Evolutionary conservation across 2,329 filamentous ascomycete species (phyloP).

Genomic region (Pseudopithomyces chartarum): DNA sequence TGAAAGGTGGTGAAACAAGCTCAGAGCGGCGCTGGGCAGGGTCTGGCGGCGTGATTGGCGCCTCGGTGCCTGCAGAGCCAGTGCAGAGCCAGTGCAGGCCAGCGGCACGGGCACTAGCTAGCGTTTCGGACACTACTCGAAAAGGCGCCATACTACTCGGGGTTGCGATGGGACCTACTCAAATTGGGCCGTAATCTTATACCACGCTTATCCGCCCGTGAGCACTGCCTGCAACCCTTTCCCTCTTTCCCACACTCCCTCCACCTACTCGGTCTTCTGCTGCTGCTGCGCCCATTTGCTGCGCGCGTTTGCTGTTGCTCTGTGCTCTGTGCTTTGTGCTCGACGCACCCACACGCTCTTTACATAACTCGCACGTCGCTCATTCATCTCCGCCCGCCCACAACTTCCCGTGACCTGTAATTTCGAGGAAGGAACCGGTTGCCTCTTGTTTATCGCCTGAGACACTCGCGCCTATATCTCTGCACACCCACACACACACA

Average conservation of each 20-base stretch:
- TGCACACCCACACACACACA: too few relatives aligned
- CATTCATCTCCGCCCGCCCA: neutral
- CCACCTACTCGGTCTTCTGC: neutral
- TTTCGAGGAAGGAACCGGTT: neutral
- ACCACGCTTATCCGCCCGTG: neutral
- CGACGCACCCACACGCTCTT: slow-evolving; percentile 7
- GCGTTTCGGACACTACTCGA: neutral
- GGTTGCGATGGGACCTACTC: neutral
- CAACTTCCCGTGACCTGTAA: neutral
- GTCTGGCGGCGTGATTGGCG: neutral
- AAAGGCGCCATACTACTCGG: neutral
- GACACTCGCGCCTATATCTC: neutral
- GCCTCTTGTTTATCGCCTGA: neutral
- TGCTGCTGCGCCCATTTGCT: neutral
- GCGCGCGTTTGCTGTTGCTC: neutral
- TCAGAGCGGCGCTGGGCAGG: neutral
- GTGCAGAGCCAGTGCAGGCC: neutral
- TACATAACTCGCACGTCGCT: neutral
- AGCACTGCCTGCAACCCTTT: neutral
- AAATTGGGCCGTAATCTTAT: neutral
- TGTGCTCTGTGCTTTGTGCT: neutral
- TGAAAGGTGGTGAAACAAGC: neutral
- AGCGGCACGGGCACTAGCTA: neutral
- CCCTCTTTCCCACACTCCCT: neutral
- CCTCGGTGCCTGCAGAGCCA: neutral